Base-by-base conservation (phyloP, 257 asterid species). In the Forsythia suspensa region DNA sequence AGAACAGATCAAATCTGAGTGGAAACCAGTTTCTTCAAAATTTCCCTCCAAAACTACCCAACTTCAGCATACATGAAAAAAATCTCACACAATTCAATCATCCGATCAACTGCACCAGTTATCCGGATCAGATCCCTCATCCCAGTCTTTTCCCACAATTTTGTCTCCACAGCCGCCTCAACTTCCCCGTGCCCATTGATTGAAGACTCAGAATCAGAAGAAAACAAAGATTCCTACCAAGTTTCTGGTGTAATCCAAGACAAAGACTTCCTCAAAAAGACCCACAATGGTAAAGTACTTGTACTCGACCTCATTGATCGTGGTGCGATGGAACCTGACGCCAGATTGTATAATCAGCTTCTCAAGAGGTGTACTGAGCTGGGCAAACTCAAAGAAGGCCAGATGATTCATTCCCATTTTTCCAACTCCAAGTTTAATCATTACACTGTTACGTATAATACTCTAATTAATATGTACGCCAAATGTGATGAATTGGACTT, bases 291-390 rank as follows among this genome's bases (percentile, higher is more conserved):
- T 0, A 85, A 82, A 48, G 91, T 93, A 74, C 81, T 80, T 18
- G 88, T 92, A 42, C 91, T 90, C 11, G 92, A 87, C 72, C 91
- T 87, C 76, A 85, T 90, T 21, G 88, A 90, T 63, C 87, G 82
- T 34, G 92, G 92, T 9, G 82, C 87, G 8, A 70, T 89, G 88
- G 82, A 87, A 18, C 79, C 87, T 36, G 89, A 88, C 76, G 90
- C 90, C 0, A 77, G 83, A 38, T 85, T 92, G 52, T 94, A 89
- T 44, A 78, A 76, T 8, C 78, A 83, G 40, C 89, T 88, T 74
- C 61, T 92, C 79, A 92, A 86, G 81, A 90, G 76, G 80, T 92
- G 92, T 71, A 88, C 96, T 2, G 79, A 86, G 68, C 73, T 76
- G 75, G 85, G 89, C n/a, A 87, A 76, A 82, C 80, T 85, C 73